Evolutionary conservation across 2,329 filamentous ascomycete species (phyloP).

Genomic region (Dactylellina sp.): DNA sequence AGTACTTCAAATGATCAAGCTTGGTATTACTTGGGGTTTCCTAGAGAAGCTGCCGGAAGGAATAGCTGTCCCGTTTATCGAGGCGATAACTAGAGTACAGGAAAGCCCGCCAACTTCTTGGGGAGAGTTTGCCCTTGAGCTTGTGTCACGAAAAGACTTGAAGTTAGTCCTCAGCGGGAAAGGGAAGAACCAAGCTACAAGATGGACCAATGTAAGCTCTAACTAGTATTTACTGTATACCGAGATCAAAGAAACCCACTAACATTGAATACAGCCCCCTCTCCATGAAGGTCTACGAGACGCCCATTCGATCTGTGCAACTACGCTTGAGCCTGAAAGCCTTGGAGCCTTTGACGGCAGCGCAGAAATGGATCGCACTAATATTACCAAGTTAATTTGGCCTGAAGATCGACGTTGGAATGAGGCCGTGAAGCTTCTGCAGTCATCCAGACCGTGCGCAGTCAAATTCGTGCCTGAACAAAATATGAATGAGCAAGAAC

Average conservation of each 20-base stretch:
- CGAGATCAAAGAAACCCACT: constrained; percentile 3
- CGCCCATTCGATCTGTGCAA: constrained; percentile 77
- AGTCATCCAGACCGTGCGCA: constrained; percentile 81
- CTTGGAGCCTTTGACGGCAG: constrained; percentile 77
- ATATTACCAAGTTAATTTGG: constrained; percentile 87
- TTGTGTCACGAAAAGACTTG: constrained; percentile 86
- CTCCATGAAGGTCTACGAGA: constrained; percentile 78
- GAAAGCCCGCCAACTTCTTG: constrained; percentile 82
- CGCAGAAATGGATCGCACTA: constrained; percentile 83
- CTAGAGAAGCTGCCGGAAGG: constrained; percentile 88
- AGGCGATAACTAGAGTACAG: constrained; percentile 86
- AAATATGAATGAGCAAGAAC: constrained; percentile 84
- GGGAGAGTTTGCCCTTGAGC: constrained; percentile 75
- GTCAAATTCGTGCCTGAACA: constrained; percentile 81
- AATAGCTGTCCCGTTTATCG: constrained; percentile 81
- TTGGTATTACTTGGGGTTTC: constrained; percentile 74
- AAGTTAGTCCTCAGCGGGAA: constrained; percentile 72
- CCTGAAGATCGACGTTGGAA: constrained; percentile 88
- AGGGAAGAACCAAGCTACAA: constrained; percentile 62
- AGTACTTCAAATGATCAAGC: constrained; percentile 78
- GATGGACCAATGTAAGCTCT: constrained; percentile 60
- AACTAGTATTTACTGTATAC: background rate
- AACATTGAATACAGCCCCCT: constrained; percentile 65
- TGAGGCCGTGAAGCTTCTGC: constrained; percentile 86
- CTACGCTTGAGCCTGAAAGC: constrained; percentile 66